Evolutionary conservation across 306 rosid species (phyloP).

Genomic region (Casuarina equisetifolia): DNA sequence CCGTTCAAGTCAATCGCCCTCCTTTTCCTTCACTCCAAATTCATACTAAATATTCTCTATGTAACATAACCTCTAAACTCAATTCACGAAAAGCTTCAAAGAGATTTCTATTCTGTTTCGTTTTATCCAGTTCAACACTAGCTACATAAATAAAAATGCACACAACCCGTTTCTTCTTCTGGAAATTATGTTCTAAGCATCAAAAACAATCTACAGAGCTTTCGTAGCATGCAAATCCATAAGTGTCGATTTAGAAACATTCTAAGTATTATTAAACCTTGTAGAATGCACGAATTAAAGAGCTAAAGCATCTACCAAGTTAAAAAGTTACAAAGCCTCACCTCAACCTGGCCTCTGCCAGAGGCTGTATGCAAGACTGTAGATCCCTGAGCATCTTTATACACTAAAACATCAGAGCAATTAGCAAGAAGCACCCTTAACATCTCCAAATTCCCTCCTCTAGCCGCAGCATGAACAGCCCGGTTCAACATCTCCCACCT

Average conservation of each 20-base stretch:
- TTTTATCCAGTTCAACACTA: not conserved
- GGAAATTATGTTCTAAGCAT: not conserved
- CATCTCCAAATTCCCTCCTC: slow-evolving; percentile 87
- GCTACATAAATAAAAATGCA: not conserved
- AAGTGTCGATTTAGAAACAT: not conserved
- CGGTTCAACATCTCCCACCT: slow-evolving; percentile 73
- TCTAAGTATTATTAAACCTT: slow-evolving; percentile 6
- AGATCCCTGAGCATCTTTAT: slow-evolving; percentile 66
- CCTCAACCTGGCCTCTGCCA: slow-evolving; percentile 86
- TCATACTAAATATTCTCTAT: too few relatives aligned
- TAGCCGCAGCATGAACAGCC: slow-evolving; percentile 77
- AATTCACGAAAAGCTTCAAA: not conserved
- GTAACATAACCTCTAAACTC: not conserved
- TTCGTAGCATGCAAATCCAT: too few relatives aligned
- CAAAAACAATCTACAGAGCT: not conserved
- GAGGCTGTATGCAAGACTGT: slow-evolving; percentile 75
- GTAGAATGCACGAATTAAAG: not conserved
- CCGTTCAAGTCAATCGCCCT: too few relatives aligned
- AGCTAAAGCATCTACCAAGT: not conserved
- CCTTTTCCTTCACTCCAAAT: too few relatives aligned
- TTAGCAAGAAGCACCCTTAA: slow-evolving; percentile 49
- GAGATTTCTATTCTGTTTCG: not conserved
- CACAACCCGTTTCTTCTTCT: not conserved
- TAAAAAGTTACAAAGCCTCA: slow-evolving; percentile 27
- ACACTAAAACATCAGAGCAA: slow-evolving; percentile 42